Base-by-base conservation (phyloP, 768 basidiomycete genomes). In the Hypholoma sublateritium region DNA sequence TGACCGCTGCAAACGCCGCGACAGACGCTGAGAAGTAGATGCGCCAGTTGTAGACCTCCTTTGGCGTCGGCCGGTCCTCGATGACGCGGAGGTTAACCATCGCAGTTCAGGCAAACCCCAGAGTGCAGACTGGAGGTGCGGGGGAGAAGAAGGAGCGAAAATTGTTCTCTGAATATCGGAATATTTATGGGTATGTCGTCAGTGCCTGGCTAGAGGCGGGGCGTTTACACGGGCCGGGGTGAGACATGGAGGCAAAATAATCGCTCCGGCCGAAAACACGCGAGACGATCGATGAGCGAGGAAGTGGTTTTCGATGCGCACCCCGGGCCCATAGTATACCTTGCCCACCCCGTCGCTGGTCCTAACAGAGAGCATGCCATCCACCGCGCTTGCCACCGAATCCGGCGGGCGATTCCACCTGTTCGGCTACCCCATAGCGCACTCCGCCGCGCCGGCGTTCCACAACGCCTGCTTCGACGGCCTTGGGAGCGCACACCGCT, bases 1-100 rank as follows among this genome's bases (percentile, higher is more conserved):
- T 76, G 25, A 73, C 68, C 43, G 75, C 75, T 6, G 73, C 77
- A 53, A 71, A 75, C 4, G 75, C 67, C 25, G 68, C 70, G 16
- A 70, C 62, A 28, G 71, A 61, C 17, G 74, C 67, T 22, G 70
- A 70, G 17, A 68, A 50, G 48, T 79, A 77, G 1, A 76, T 71
- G 36, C 74, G 68, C 69, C 69, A 74, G 60, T 78, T 78, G 68
- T 78, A 76, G 2, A 76, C 69, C 43, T 73, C 68, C n/a, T 55
- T 55, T 13, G 53, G 53, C 7, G 53, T 55, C 19, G 44, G 53
- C 32, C 53, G 28, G 34, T 55, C 53, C 22, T 55, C 53, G 35
- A 55, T 25, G 19, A 55, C 37, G 16, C 21, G 44, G 34, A 55
- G 36, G 22, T 55, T 55, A 11, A 55, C 53, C 53, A 55, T 55